Base-by-base conservation (phyloP, 1,284 basidiomycete species). In the Cryptococcus deneoformans region DNA sequence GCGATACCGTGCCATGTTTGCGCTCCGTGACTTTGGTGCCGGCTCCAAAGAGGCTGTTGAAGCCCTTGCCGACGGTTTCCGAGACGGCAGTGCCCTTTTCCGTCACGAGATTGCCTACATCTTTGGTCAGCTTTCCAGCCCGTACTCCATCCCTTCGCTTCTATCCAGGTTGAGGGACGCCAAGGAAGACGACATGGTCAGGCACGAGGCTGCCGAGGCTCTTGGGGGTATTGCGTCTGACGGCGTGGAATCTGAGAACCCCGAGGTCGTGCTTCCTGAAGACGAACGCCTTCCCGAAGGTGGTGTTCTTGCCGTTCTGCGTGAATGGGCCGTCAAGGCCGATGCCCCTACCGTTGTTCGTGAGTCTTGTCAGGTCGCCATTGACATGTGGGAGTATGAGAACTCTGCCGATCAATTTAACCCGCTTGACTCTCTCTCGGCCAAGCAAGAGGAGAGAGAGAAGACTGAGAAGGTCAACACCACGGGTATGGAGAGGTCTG, bases 351-450 rank as follows among this genome's bases (percentile, higher is more conserved):
- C 85, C 7, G 94, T 99, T 10, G 96, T 99, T 1, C 83, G 89
- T 53, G 94, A 99, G 79, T 96, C 92, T 67, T 99, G 96, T 79
- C 86, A 94, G 70, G 88, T 99, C 52, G 96, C 95, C 1, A 84
- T 99, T 55, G 96, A 99, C 75, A 94, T 97, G 92, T 94, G 88
- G 85, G 90, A 94, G 89, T 87, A 94, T 72, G 92, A 94, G 76
- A 92, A 92, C 72, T 93, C 91, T 24, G 83, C 71, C 5, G 73
- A 83, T 58, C 87, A 92, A 71, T 95, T 95, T 79, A 90, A 94
- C 75, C 93, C 92, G 60, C 83, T 86, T 9, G 82, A 87, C 70
- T 81, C 80, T 12, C 71, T 87, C 36, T 53, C 63, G 0, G 54
- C 53, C 11, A 47, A 29, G 14, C 14, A 47, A 29, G 53, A 50